Evolutionary conservation across 208 protist genomes (phyloP), one percentile per base, ranked within the genome.

Genomic region (Zelonia costaricensis): DNA sequence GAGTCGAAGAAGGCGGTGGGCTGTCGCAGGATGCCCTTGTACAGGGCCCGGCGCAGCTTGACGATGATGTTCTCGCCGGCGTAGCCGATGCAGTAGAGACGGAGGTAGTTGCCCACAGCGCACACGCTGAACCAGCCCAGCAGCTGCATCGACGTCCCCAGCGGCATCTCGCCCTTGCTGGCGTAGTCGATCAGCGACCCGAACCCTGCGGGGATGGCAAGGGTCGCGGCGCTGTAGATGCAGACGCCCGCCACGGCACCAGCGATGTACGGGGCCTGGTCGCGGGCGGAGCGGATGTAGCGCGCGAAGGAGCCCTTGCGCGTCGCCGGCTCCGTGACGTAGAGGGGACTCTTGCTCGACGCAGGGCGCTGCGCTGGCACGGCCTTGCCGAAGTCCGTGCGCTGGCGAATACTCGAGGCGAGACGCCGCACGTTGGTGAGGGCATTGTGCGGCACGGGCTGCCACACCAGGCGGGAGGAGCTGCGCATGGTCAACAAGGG

Each of bases 141-240:
- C 27, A 96, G 73, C 62, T 91, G 76, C 83, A 84, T 78, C 35
- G 85, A 94, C 10, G 84, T 88, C 4, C 76, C 86, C 3, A 88
- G 60, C 20, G 88, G 85, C 72, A 92, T 78, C 66, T 94, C 85
- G 16, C 87, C 88, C 38, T 76, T 80, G 67, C 82, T 89, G 30
- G 86, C 85, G 67, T 70, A 73, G 56, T 96, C 91, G 40, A 96
- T 91, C n/a, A 96, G 76, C 8, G 77, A 16, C 18, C 91, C 91
- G 62, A 96, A 92, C 43, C 76, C 77, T 8, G 83, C 73, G 3
- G 91, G 91, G 56, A 94, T 94, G 38, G 84, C 84, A 27, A 96
- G 82, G 8, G 91, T 94, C 16, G 86, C 85, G 33, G 69, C 71
- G 53, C 85, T 88, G 77, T 93, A 94, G 22, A 93, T 40, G 35